These are phyloP conservation scores for Hericium rajendrae DNA, from an alignment of 768 basidiomycete genomes.

Conservation along the genomic window DNA sequence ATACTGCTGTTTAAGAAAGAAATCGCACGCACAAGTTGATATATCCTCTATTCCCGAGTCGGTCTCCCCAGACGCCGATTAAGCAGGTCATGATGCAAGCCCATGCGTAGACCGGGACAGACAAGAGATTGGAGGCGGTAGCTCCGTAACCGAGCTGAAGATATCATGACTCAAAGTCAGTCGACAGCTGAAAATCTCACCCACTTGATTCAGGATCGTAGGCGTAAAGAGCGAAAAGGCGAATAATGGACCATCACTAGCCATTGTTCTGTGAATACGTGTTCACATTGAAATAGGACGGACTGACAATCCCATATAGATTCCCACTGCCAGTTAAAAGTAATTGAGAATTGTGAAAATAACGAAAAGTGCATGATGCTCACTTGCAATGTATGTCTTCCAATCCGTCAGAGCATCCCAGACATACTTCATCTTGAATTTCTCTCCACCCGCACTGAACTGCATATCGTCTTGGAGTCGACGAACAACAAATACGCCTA, in stretches of 20 bases:
- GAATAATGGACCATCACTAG: conserved; percentile 40
- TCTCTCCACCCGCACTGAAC: conserved; percentile 52
- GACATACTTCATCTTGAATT: conserved; percentile 44
- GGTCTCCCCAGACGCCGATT: conserved; percentile 56
- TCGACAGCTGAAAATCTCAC: conserved; percentile 4
- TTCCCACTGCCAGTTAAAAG: conserved; percentile 42
- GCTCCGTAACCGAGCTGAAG: conserved; percentile 40
- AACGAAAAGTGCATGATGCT: conserved; percentile 14
- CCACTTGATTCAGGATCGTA: conserved; percentile 40
- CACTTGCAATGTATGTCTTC: conserved; percentile 69
- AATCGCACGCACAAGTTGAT: conserved; percentile 45
- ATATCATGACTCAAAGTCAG: background rate
- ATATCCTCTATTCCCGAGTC: conserved; percentile 41
- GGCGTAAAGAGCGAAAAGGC: conserved; percentile 45
- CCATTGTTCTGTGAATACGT: conserved; percentile 1
- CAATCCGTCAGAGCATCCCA: conserved; percentile 55
- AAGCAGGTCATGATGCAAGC: conserved; percentile 56
- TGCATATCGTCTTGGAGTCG: conserved; percentile 57
- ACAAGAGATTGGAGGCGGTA: conserved; percentile 62
- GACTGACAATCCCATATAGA: conserved; percentile 60
- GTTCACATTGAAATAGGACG: background rate
- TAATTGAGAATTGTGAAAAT: background rate
- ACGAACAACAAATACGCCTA: conserved; percentile 54
- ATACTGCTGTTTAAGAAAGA: background rate
- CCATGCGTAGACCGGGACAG: conserved; percentile 71